A percentile compares a stretch with the other conserved stretches of the same genome.
These are phyloP conservation scores for Diaporthe citri DNA, from an alignment of 2,329 filamentous ascomycete genomes.

Conservation along the genomic window DNA sequence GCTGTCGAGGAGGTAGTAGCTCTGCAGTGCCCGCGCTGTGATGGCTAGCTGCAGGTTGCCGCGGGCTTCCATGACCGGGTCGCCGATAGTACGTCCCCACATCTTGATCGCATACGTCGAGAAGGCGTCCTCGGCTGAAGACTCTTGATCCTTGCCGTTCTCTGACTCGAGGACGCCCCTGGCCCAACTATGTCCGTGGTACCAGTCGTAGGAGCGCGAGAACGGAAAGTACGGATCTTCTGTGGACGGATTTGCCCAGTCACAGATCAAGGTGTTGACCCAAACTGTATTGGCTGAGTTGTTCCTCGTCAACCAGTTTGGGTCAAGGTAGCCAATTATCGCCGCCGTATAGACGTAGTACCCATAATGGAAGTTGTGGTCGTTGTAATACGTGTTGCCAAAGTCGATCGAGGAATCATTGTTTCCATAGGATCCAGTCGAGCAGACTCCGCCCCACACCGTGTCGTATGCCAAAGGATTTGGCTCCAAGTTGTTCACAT, in stretches of 20 bases:
- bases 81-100: slow-evolving; percentile 44
- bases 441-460: slow-evolving; percentile 45
- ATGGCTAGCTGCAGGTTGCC: slow-evolving; percentile 45
- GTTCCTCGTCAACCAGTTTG: slow-evolving; percentile 40
- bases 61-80: slow-evolving; percentile 44
- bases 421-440: slow-evolving; percentile 42
- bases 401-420: slow-evolving; percentile 44
- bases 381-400: slow-evolving; percentile 48
- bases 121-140: slow-evolving; percentile 45
- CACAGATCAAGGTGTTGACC: slow-evolving; percentile 37
- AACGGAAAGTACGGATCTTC: slow-evolving; percentile 47
- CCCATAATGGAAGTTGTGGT: slow-evolving; percentile 49
- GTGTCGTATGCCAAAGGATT: slow-evolving; percentile 43
- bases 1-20: slow-evolving; percentile 45
- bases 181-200: slow-evolving; percentile 47
- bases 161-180: slow-evolving; percentile 46
- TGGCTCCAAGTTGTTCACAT: neutral
- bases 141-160: slow-evolving; percentile 47
- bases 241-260: slow-evolving; percentile 46
- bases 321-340: slow-evolving; percentile 45
- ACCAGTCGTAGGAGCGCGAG: slow-evolving; percentile 47
- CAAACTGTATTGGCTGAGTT: neutral
- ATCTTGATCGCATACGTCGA: slow-evolving; percentile 46
- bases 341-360: slow-evolving; percentile 45
- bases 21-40: slow-evolving; percentile 43